Conservation (phyloP, 2,329 filamentous ascomycete genomes). For the Fusarium mangiferae region DNA sequence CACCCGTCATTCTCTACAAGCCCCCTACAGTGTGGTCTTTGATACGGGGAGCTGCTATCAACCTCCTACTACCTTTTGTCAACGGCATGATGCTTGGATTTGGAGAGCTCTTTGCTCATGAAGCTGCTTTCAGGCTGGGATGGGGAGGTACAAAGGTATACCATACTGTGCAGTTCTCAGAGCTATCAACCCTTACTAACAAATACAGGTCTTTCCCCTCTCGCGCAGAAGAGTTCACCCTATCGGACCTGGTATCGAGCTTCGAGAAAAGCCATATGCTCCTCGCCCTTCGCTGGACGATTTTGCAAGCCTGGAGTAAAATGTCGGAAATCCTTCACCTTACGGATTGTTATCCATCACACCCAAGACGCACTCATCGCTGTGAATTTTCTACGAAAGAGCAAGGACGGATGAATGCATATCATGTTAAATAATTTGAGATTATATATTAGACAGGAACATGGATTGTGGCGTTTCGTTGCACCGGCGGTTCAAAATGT, state of each 20-base stretch:
- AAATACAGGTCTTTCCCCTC: slow-evolving; percentile 64
- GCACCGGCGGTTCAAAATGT: slow-evolving; percentile 32
- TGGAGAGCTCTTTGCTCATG: slow-evolving; percentile 95
- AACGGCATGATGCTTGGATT: slow-evolving; percentile 99
- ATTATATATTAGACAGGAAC: slow-evolving; percentile 41
- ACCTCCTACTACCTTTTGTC: slow-evolving; percentile 92
- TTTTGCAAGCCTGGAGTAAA: slow-evolving; percentile 74
- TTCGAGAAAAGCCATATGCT: slow-evolving; percentile 71
- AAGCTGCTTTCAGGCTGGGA: slow-evolving; percentile 90
- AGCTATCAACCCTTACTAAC: slow-evolving; percentile 12
- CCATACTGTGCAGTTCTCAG: neutral
- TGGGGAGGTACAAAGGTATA: slow-evolving; percentile 92
- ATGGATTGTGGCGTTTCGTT: slow-evolving; percentile 27
- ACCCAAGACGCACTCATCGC: neutral
- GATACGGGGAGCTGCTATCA: slow-evolving; percentile 90
- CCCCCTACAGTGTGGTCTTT: slow-evolving; percentile 89
- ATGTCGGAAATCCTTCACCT: neutral
- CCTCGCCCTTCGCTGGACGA: slow-evolving; percentile 69
- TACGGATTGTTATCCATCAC: neutral
- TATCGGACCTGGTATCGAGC: slow-evolving; percentile 85
- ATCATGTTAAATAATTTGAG: slow-evolving; percentile 39
- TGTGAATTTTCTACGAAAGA: slow-evolving; percentile 10
- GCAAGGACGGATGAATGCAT: slow-evolving; percentile 26
- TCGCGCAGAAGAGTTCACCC: slow-evolving; percentile 71
- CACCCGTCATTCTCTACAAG: slow-evolving; percentile 84